Percentiles rank a stretch among this genome's conserved stretches.
phyloP scores from a whole-genome alignment of 2,329 filamentous ascomycete genomes.

The Fusarium armeniacum region DNA sequence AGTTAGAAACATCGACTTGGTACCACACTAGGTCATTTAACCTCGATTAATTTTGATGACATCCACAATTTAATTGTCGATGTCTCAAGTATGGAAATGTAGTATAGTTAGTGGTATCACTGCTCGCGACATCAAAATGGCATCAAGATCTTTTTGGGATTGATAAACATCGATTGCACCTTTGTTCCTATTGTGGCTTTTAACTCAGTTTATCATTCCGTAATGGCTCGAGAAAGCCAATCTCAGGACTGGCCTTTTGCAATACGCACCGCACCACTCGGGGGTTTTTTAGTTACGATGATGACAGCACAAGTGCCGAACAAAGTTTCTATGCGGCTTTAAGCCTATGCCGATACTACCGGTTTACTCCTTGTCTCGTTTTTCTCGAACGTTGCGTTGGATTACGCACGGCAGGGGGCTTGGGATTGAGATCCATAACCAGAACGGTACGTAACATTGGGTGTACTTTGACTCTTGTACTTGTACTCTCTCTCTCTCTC shows the following conservation, averaged over 20 bases:
- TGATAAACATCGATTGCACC: slow-evolving; percentile 4
- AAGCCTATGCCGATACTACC: slow-evolving; percentile 35
- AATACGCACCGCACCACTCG: background rate
- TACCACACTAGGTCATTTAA: background rate
- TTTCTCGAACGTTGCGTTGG: slow-evolving; percentile 31
- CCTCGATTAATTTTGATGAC: slow-evolving; percentile 7
- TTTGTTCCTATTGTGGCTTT: background rate
- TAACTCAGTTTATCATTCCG: background rate
- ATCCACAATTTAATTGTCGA: slow-evolving; percentile 9
- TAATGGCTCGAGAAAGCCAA: background rate
- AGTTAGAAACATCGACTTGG: background rate
- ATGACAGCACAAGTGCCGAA: slow-evolving; percentile 37
- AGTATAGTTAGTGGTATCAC: background rate
- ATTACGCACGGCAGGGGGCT: slow-evolving; percentile 19
- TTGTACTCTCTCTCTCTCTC: background rate
- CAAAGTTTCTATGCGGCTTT: slow-evolving; percentile 37
- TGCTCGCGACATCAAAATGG: slow-evolving; percentile 1
- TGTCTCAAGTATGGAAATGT: background rate
- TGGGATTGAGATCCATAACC: slow-evolving; percentile 21
- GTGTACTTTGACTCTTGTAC: slow-evolving; percentile 8
- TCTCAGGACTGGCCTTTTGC: background rate
- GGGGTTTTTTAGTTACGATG: background rate
- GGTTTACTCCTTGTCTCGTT: slow-evolving; percentile 19
- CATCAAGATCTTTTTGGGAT: background rate
- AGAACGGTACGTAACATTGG: slow-evolving; percentile 15